These are phyloP conservation scores for Yamadazyma dendronema DNA, from an alignment of 1,139 yeast genomes.

Conservation along the genomic window DNA sequence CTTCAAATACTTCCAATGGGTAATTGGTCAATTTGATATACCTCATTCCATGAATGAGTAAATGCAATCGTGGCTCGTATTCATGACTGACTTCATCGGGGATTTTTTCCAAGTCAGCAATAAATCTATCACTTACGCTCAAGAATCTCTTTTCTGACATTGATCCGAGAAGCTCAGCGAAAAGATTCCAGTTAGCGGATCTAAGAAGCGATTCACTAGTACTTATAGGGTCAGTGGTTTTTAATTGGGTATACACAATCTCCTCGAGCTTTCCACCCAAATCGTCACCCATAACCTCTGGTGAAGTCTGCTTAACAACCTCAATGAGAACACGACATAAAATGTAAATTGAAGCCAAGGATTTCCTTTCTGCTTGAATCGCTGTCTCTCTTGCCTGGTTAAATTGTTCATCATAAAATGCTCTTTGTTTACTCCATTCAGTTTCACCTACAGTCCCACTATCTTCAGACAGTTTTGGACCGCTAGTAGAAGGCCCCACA, in stretches of 20 bases:
- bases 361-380: conserved; percentile 81
- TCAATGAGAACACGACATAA: conserved; percentile 92
- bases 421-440: conserved; percentile 25
- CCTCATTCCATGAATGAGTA: conserved; percentile 88
- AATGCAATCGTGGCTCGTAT: conserved; percentile 69
- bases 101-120: conserved; percentile 84
- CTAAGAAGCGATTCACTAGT: conserved; percentile 64
- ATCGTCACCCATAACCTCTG: conserved; percentile 71
- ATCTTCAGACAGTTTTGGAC: conserved; percentile 1
- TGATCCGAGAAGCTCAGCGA: conserved; percentile 85
- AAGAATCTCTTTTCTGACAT: conserved; percentile 84
- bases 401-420: conserved; percentile 40
- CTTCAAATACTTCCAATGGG: conserved; percentile 89
- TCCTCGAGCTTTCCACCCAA: conserved; percentile 85
- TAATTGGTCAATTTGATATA: conserved; percentile 74
- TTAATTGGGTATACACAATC: conserved; percentile 85
- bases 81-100: conserved; percentile 54
- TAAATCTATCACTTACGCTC: conserved; percentile 89
- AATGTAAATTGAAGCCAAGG: conserved; percentile 82
- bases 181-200: conserved; percentile 90
- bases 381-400: conserved; percentile 66
- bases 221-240: conserved; percentile 80
- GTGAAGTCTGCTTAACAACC: conserved; percentile 83
- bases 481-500: background rate
- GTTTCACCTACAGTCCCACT: conserved; percentile 7